Percentiles rank a stretch among this genome's conserved stretches.
Conservation (phyloP, 805 yeast species). For the Tetrapisispora pingtungensis region DNA sequence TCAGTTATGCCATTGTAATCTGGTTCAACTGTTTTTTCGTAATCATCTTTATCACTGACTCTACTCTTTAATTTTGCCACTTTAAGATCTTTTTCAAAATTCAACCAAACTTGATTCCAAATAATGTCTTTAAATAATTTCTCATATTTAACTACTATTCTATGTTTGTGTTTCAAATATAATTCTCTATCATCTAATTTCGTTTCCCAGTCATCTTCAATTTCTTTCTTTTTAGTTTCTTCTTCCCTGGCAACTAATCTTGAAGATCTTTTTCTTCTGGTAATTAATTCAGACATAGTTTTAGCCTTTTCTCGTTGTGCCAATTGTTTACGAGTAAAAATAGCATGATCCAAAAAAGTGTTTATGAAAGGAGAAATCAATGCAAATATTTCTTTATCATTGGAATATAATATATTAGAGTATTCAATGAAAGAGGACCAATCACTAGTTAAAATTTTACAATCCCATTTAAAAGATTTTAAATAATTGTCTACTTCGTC, state of each 20-base stretch:
- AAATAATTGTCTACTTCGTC: conserved; percentile 24
- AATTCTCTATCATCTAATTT: conserved; percentile 30
- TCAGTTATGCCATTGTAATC: conserved; percentile 1
- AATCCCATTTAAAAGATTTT: conserved; percentile 13
- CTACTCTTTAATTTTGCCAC: conserved; percentile 13
- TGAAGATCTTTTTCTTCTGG: conserved; percentile 64
- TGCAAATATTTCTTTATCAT: conserved; percentile 6
- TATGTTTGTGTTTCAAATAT: conserved; percentile 19
- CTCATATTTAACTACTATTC: conserved; percentile 15
- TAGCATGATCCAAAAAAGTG: conserved; percentile 16
- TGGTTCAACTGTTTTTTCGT: background rate
- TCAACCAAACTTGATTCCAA: conserved; percentile 25
- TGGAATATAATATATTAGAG: conserved; percentile 5
- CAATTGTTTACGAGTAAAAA: conserved; percentile 20
- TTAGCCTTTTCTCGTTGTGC: conserved; percentile 48
- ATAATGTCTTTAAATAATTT: conserved; percentile 22
- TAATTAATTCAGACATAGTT: conserved; percentile 52
- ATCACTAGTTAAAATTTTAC: conserved; percentile 17
- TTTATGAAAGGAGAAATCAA: conserved; percentile 11
- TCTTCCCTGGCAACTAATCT: conserved; percentile 65
- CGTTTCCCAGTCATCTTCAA: conserved; percentile 31
- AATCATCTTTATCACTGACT: background rate
- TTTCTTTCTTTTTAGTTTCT: conserved; percentile 36
- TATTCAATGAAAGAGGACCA: conserved; percentile 20
- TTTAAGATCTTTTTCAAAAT: conserved; percentile 22